Base-by-base conservation (phyloP, 2,329 filamentous ascomycete genomes). In the Chalaropsis ovoidea region DNA sequence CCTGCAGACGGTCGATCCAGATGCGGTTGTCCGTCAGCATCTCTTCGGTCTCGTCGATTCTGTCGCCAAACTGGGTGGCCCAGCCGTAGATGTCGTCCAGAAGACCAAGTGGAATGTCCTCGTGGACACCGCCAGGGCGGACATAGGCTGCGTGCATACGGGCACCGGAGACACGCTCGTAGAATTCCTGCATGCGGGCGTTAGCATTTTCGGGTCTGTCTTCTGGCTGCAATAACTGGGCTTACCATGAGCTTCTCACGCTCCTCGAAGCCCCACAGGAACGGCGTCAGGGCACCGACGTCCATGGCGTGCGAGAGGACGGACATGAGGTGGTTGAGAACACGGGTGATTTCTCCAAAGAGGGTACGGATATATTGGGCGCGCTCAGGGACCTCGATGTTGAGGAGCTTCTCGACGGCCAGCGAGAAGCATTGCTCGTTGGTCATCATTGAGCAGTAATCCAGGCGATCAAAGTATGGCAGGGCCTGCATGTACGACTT, bases 391-490 rank as follows among this genome's bases (percentile, higher is more conserved):
- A 99, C 89, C 76, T 99, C 95, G 70, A 99, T 82, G 77, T 99
- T 99, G 72, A 99, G 81, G 68, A 99, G 83, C 82, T 99, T 99
- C 83, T 99, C 94, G 65, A 97, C 93, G 22, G 91, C 94, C 70
- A 99, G 83, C 45, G 91, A 86, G 78, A 90, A 99, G 75, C 91
- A 96, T 79, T 99, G 94, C 82, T 99, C 94, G 78, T 99, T 99
- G 73, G 94, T 99, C 94, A 99, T 99, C 95, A 99, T 99, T 73
- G 91, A 96, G 71, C 96, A 92, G 77, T 99, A 99, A 78, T 99
- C 94, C 76, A 99, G 82, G 72, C 94, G 90, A 79, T 99, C 94
- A 76, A 99, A 99, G 81, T 99, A 99, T 66, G 94, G 94, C 74
- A 99, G 81, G 67, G 94, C 94, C 81, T 99, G 94, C 74, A 97